phyloP scores from a whole-genome alignment of 2,329 filamentous ascomycete genomes.

The Monosporascus ibericus region DNA sequence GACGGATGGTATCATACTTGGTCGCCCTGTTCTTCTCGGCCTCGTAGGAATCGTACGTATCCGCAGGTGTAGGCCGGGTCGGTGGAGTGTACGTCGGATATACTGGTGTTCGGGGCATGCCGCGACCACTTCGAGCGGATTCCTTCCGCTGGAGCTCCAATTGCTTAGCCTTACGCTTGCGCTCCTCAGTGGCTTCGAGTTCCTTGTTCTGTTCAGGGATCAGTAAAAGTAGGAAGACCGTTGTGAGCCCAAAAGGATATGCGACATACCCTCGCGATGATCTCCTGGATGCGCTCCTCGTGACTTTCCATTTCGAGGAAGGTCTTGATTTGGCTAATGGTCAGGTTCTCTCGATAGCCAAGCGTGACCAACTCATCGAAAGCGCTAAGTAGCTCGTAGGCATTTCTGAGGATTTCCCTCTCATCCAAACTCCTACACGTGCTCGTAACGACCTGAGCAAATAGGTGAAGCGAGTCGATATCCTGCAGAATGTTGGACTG shows the following conservation, averaged over 20 bases:
- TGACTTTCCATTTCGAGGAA: conserved; percentile 99
- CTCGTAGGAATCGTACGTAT: conserved; percentile 90
- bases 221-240: conserved; percentile 6
- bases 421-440: conserved; percentile 96
- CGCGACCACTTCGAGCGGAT: conserved; percentile 68
- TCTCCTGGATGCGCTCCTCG: conserved; percentile 97
- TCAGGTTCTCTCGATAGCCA: conserved; percentile 93
- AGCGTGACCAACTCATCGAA: conserved; percentile 96
- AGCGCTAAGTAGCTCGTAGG: conserved; percentile 90
- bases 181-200: conserved; percentile 93
- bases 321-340: conserved; percentile 95
- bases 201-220: conserved; percentile 75
- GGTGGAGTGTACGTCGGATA: conserved; percentile 89
- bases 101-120: conserved; percentile 65
- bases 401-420: conserved; percentile 88
- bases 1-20: conserved; percentile 50
- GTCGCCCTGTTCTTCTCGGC: conserved; percentile 93
- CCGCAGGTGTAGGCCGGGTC: conserved; percentile 63
- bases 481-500: conserved; percentile 99
- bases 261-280: conserved; percentile 72
- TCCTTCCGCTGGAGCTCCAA: conserved; percentile 98
- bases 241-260: not conserved
- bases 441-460: conserved; percentile 93
- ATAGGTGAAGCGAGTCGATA: conserved; percentile 96
- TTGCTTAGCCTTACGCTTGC: conserved; percentile 97